Evolutionary conservation across 805 yeast genomes (phyloP).

Genomic region (Sporopachydermia quercuum): DNA sequence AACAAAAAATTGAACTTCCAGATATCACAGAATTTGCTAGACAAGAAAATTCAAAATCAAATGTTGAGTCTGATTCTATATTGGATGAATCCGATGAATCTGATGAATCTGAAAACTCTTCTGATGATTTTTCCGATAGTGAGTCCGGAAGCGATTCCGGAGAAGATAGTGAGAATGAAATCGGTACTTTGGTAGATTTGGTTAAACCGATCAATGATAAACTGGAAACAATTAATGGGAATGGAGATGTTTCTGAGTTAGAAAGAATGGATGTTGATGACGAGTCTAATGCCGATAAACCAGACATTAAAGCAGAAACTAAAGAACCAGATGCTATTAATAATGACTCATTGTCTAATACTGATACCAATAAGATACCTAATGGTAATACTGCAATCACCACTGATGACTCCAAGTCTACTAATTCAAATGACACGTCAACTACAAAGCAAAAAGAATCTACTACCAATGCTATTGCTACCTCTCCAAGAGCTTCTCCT

Average conservation of each 20-base stretch:
- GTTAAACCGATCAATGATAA: too few relatives aligned
- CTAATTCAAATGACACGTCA: slow-evolving; percentile 4
- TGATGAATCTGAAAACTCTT: slow-evolving; percentile 3
- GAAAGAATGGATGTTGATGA: slow-evolving; percentile 1
- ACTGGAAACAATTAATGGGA: too few relatives aligned
- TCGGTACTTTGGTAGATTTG: background rate
- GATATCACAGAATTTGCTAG: slow-evolving; percentile 2
- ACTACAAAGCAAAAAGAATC: slow-evolving; percentile 5
- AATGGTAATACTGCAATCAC: slow-evolving; percentile 18
- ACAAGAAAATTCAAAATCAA: slow-evolving; percentile 18
- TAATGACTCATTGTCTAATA: slow-evolving; percentile 3
- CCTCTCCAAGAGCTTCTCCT: slow-evolving; percentile 1
- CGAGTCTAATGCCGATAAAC: slow-evolving; percentile 8
- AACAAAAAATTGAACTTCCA: slow-evolving; percentile 19
- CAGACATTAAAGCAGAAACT: slow-evolving; percentile 11
- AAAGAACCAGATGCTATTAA: slow-evolving; percentile 9
- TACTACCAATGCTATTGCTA: too few relatives aligned
- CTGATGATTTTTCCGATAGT: too few relatives aligned
- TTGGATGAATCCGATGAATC: slow-evolving; percentile 8
- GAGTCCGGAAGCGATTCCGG: too few relatives aligned
- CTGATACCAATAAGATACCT: slow-evolving; percentile 9
- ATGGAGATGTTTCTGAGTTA: too few relatives aligned
- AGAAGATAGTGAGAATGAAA: slow-evolving; percentile 6
- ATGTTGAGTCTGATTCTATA: slow-evolving; percentile 13
- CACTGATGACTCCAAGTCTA: slow-evolving; percentile 10